Evolutionary conservation across 2,329 filamentous ascomycete genomes (phyloP), one percentile per base, ranked within the genome.

Genomic region (Trichoderma hamatum): DNA sequence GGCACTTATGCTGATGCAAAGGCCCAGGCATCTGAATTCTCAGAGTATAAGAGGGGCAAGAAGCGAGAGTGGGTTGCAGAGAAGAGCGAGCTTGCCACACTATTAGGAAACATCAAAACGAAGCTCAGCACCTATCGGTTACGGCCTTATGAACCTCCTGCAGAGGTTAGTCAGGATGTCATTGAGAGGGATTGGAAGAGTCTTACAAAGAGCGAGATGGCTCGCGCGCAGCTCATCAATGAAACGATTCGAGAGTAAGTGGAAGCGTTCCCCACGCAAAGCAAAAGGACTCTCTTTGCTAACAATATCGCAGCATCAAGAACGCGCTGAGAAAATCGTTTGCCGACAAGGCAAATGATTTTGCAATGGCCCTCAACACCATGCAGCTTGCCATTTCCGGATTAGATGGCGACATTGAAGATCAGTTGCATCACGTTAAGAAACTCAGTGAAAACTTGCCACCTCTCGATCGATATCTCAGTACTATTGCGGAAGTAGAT

Each of bases 21-120:
- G 82, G 88, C 88, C 46, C 96, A 99, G 78, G 90, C 92, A 7
- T 84, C 82, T 34, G 87, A 93, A 69, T 97, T 99, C 80, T 89
- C 92, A 30, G 85, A 85, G n/a, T 97, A 97, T 84, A 99, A 98
- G 82, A 88, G 89, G 75, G 94, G 91, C 65, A 87, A 92, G 81
- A 99, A 99, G 84, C 88, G 96, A 70, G 89, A 92, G 70, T 99
- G 96, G 96, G 96, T 99, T 32, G 96, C 93, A 1, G 96, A 99
- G 82, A 98, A 97, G 85, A 97, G 93, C 69, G 96, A 99, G 77
- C 84, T 99, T 68, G 93, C 94, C 43, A 96, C 95, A 5, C 82
- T 99, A 70, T 83, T 99, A 67, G 96, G 96, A 43, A 99, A 99
- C 80, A 98, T 99, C 85, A 98, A 97, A 84, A 99, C 96, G 0